These are phyloP conservation scores for Komagataea norvegica DNA, from an alignment of 1,139 yeast species.

Conservation along the genomic window DNA sequence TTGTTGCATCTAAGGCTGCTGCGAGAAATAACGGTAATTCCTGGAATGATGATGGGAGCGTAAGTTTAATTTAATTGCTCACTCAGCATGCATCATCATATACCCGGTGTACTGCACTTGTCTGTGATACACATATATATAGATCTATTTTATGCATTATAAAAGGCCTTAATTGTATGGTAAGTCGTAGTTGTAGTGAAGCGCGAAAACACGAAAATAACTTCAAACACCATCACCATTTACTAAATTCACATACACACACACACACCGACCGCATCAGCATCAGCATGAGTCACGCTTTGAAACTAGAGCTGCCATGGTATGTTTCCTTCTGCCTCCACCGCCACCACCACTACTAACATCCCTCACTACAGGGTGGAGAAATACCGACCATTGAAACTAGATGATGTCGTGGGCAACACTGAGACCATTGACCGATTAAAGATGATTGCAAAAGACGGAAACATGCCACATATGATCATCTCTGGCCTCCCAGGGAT, in stretches of 20 bases:
- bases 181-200: too few relatives aligned
- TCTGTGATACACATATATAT: too few relatives aligned
- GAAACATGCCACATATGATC: constrained; percentile 95
- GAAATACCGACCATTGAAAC: constrained; percentile 77
- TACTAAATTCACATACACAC: too few relatives aligned
- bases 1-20: constrained; percentile 13
- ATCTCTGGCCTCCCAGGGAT: constrained; percentile 95
- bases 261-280: too few relatives aligned
- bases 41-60: constrained; percentile 13
- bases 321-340: not conserved
- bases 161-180: too few relatives aligned
- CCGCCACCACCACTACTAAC: not conserved
- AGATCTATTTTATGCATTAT: too few relatives aligned
- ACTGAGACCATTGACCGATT: constrained; percentile 84
- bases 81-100: too few relatives aligned
- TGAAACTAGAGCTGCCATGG: constrained; percentile 15
- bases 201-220: not conserved
- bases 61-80: constrained; percentile 5
- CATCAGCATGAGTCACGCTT: constrained; percentile 6
- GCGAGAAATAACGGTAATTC: constrained; percentile 1
- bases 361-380: constrained; percentile 64
- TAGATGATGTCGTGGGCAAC: constrained; percentile 90
- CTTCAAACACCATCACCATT: not conserved
- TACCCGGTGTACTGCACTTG: not conserved
- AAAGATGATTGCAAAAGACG: constrained; percentile 80